Conservation (phyloP, 2,329 filamentous ascomycete species). For the Truncatella angustata region DNA sequence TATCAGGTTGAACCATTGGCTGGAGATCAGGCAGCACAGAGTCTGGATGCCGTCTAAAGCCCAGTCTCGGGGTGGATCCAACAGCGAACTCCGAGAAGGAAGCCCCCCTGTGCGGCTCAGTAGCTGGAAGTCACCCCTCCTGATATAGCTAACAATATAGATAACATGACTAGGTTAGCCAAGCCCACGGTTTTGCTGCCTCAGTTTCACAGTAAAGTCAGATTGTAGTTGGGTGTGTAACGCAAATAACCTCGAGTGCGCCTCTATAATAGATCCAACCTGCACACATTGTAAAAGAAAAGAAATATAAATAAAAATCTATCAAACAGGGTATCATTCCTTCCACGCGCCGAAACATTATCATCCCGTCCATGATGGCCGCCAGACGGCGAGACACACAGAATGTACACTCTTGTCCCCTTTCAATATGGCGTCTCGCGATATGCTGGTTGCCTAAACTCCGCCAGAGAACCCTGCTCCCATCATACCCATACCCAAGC, state of each 20-base stretch:
- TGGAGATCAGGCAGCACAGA: too few species aligned
- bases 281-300: too few species aligned
- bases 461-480: constrained; percentile 27
- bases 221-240: not conserved
- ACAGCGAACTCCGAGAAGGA: not conserved
- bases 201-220: not conserved
- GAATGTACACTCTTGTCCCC: not conserved
- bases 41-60: too few species aligned
- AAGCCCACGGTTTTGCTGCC: too few species aligned
- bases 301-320: too few species aligned
- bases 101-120: not conserved
- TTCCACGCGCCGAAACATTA: constrained; percentile 1
- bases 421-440: not conserved
- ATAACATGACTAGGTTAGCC: too few species aligned
- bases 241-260: not conserved
- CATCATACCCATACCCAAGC: constrained; percentile 20
- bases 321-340: constrained; percentile 8
- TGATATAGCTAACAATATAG: too few species aligned
- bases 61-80: not conserved
- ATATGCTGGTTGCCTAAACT: constrained; percentile 15
- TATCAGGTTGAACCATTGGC: too few species aligned
- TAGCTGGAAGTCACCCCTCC: too few species aligned
- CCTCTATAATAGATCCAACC: too few species aligned
- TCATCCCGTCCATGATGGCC: not conserved
- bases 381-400: not conserved